Evolutionary conservation across 768 basidiomycete species (phyloP).

Genomic region (Lepiota brunneoincarnata): DNA sequence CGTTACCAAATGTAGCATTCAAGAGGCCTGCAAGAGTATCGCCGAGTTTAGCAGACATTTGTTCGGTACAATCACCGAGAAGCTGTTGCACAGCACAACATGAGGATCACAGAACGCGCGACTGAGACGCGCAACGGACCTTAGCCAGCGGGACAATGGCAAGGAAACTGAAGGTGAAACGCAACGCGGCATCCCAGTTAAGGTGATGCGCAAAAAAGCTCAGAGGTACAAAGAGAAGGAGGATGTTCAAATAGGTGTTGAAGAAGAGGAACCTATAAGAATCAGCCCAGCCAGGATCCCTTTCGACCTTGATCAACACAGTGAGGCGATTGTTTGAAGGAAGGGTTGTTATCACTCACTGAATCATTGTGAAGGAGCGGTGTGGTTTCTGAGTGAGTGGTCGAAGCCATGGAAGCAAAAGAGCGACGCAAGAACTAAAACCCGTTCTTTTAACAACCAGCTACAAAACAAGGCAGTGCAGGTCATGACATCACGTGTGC

Average conservation of each 20-base stretch:
- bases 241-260: constrained; percentile 67
- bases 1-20: constrained; percentile 83
- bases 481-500: constrained; percentile 24
- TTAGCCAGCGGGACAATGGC: constrained; percentile 88
- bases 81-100: constrained; percentile 36
- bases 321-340: constrained; percentile 33
- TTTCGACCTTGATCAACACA: constrained; percentile 51
- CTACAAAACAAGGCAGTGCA: constrained; percentile 24
- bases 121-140: constrained; percentile 35
- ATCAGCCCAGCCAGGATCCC: constrained; percentile 56
- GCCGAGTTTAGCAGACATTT: constrained; percentile 74
- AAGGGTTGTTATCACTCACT: constrained; percentile 20
- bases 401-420: constrained; percentile 29
- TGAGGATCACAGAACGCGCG: constrained; percentile 8
- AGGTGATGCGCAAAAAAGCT: constrained; percentile 60
- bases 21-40: constrained; percentile 84
- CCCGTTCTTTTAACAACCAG: background rate
- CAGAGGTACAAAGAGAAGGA: constrained; percentile 80
- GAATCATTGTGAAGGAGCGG: constrained; percentile 45
- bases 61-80: constrained; percentile 80
- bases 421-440: constrained; percentile 16
- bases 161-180: constrained; percentile 73
- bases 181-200: constrained; percentile 74
- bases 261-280: constrained; percentile 64
- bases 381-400: constrained; percentile 37